Base-by-base conservation (phyloP, 2,329 filamentous ascomycete species). In the Meredithiella fracta region DNA sequence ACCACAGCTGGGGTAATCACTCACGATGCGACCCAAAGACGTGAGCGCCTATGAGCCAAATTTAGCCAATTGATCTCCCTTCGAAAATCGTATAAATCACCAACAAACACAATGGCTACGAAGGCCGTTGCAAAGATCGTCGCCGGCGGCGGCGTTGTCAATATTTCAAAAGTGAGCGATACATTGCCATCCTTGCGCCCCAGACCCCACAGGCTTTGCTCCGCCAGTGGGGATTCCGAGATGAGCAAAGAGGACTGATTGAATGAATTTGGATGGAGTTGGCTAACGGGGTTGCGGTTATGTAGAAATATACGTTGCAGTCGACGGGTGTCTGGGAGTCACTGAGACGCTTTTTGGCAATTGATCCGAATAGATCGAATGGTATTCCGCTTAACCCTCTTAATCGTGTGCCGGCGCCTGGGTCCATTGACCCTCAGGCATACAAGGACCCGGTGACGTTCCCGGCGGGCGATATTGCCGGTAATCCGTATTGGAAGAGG, bases 281-380 rank as follows among this genome's bases (percentile, higher is more conserved):
- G n/a, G 14, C 20, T 53, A 37, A 22, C 40, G 17, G 22, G 11
- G 2, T 7, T 6, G n/a, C 7, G 2, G 25, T 55, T 52, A 51
- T 40, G 31, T 65, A 98, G 91, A 97, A 97, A 86, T 91, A 98
- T 73, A 94, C 90, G 37, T 75, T 97, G 61, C 86, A 95, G 67
- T 92, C 91, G 53, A 80, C 77, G 40, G 92, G 92, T 42, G 73
- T 97, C 69, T 97, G 88, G 86, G 89, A 91, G 66, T 73, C 73
- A 57, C 73, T 98, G 68, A 89, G 90, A 68, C 80, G 82, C 62
- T 67, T 83, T 63, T 70, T 96, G 62, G 80, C 88, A 62, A 73
- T 98, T 65, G 91, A 95, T 68, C 79, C 89, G 37, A 81, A 86
- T 65, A 90, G 92, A 62, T 96, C 90, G 62, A 89, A 85, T 65